A percentile compares a stretch with the other conserved stretches of the same genome.
Evolutionary conservation across 129 eudicot species (phyloP).

Genomic region (Flaveria sonorensis): DNA sequence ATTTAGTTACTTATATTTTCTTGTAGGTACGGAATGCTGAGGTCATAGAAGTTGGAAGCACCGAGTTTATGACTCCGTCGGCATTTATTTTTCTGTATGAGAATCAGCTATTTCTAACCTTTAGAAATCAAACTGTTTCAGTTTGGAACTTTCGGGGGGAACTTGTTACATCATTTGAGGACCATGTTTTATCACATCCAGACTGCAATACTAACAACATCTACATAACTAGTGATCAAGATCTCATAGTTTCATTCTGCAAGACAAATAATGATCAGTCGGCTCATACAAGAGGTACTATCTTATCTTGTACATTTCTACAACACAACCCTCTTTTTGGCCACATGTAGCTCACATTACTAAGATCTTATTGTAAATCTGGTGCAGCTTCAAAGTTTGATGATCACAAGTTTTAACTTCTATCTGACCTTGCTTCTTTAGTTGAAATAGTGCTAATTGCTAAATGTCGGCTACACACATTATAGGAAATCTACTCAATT

Average conservation of each 20-base stretch:
- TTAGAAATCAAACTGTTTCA: conserved; percentile 48
- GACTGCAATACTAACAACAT: conserved; percentile 57
- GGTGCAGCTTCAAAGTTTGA: not conserved
- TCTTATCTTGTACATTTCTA: not conserved
- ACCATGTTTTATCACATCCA: conserved; percentile 48
- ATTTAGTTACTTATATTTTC: not conserved
- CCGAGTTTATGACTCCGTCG: conserved; percentile 50
- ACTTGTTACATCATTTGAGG: conserved; percentile 55
- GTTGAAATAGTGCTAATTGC: not conserved
- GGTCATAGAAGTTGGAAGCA: conserved; percentile 48
- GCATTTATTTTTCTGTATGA: conserved; percentile 51
- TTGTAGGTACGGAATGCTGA: conserved; percentile 46
- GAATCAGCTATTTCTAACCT: conserved; percentile 44
- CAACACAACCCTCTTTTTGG: not conserved
- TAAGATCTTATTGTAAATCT: not conserved
- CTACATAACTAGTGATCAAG: conserved; percentile 54
- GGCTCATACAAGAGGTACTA: conserved; percentile 32
- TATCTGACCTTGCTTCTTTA: not conserved
- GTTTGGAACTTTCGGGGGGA: conserved; percentile 60
- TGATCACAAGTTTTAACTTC: not conserved
- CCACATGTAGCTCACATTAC: conserved; percentile 3
- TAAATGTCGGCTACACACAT: not conserved
- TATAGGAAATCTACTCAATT: not conserved
- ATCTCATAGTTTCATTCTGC: conserved; percentile 52
- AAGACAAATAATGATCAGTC: conserved; percentile 38